Conservation (phyloP, 106 monocot genomes). For the Triglochin maritima region DNA sequence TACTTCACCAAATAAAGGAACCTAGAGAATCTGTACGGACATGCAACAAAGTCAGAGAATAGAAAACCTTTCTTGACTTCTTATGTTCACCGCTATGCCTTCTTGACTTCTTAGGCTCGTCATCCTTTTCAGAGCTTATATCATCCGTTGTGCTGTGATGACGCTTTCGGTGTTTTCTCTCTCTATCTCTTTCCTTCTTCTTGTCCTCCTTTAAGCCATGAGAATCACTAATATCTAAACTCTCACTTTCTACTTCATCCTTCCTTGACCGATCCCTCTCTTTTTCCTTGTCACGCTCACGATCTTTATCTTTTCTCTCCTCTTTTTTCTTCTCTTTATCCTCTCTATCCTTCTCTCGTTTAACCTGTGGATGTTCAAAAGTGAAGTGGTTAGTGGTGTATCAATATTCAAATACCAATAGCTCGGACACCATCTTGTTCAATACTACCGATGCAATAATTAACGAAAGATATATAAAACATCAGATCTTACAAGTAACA, state of each 20-base stretch:
- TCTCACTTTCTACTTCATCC: slow-evolving; percentile 50
- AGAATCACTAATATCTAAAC: slow-evolving; percentile 34
- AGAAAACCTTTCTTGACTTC: slow-evolving; percentile 73
- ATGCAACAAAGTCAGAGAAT: background rate
- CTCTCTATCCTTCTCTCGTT: slow-evolving; percentile 73
- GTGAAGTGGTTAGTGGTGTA: background rate
- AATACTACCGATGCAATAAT: too few species aligned
- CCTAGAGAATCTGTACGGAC: background rate
- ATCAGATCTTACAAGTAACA: too few species aligned
- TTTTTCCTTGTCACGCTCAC: slow-evolving; percentile 60
- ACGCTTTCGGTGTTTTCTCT: slow-evolving; percentile 78
- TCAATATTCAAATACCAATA: too few species aligned
- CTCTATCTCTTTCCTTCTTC: slow-evolving; percentile 78
- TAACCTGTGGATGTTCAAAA: slow-evolving; percentile 31
- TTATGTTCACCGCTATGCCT: slow-evolving; percentile 72
- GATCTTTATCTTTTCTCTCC: slow-evolving; percentile 51
- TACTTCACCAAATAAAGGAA: background rate
- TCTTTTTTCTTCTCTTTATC: slow-evolving; percentile 36
- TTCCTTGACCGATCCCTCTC: slow-evolving; percentile 52
- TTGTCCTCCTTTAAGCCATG: slow-evolving; percentile 50
- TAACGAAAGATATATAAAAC: too few species aligned
- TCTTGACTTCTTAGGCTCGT: slow-evolving; percentile 71
- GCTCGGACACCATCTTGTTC: too few species aligned
- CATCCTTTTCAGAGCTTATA: slow-evolving; percentile 76
- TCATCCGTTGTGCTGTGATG: slow-evolving; percentile 67